Conservation (phyloP, 768 basidiomycete genomes). For the Pisolithus marmoratus region DNA sequence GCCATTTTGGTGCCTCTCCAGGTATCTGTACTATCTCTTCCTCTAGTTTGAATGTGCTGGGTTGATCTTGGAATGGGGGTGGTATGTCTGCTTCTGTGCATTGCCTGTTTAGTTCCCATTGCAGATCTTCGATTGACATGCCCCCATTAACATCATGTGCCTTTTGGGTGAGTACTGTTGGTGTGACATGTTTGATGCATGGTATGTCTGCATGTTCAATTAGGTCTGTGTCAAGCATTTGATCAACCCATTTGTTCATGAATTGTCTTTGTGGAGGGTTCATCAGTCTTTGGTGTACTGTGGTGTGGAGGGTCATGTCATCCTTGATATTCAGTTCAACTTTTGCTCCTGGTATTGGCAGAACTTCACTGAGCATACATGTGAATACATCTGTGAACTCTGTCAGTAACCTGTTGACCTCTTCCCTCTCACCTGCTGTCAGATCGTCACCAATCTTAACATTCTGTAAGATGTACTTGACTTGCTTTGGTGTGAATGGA, state of each 20-base stretch:
- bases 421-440: constrained; percentile 11
- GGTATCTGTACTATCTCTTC: not conserved
- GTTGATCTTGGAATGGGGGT: not conserved
- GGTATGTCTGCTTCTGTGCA: not conserved
- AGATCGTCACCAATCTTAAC: constrained; percentile 29
- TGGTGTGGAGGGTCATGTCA: not conserved
- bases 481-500: constrained; percentile 5
- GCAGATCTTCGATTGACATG: constrained; percentile 29
- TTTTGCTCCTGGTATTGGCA: constrained; percentile 8
- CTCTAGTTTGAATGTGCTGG: not conserved
- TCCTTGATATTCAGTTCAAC: constrained; percentile 1
- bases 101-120: constrained; percentile 24
- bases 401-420: constrained; percentile 17
- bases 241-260: not conserved
- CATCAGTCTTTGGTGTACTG: not conserved
- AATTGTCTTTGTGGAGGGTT: not conserved
- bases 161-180: constrained; percentile 34
- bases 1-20: not conserved
- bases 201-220: not conserved
- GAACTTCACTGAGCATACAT: constrained; percentile 34
- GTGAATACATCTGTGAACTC: constrained; percentile 37
- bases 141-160: constrained; percentile 24
- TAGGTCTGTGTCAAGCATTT: not conserved
- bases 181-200: not conserved
- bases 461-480: constrained; percentile 11